Evolutionary conservation across 1,139 yeast species (phyloP).

Genomic region (Hemisphaericaspora subhashii): DNA sequence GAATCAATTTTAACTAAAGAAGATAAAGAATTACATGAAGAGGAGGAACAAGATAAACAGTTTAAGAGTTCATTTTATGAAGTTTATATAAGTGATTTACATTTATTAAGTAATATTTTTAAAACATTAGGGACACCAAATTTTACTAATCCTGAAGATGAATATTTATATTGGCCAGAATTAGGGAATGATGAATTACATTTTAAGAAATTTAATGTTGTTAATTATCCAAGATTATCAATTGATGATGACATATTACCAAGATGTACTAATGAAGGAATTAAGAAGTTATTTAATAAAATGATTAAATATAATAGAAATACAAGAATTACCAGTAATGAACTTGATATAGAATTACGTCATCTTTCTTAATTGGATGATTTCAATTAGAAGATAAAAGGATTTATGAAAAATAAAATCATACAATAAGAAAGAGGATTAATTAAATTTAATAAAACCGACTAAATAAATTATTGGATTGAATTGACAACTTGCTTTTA

Average conservation of each 20-base stretch:
- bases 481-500: too few species aligned
- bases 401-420: too few species aligned
- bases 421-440: too few species aligned
- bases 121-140: conserved; percentile 70
- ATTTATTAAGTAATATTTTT: conserved; percentile 63
- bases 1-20: conserved; percentile 33
- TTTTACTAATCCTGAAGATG: conserved; percentile 44
- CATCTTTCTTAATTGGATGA: neutral
- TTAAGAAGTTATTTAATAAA: conserved; percentile 20
- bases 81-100: conserved; percentile 55
- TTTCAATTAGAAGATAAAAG: too few species aligned
- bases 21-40: conserved; percentile 22
- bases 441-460: too few species aligned
- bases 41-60: conserved; percentile 19
- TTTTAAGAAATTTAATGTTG: conserved; percentile 31
- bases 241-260: conserved; percentile 24
- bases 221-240: conserved; percentile 17
- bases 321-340: conserved; percentile 18
- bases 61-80: conserved; percentile 23
- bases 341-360: conserved; percentile 9
- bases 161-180: conserved; percentile 37
- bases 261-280: conserved; percentile 19
- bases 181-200: conserved; percentile 32
- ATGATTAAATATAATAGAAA: conserved; percentile 27
- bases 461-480: too few species aligned